These are phyloP conservation scores for Geotrichum bryndzae DNA, from an alignment of 1,139 yeast species.

Conservation along the genomic window DNA sequence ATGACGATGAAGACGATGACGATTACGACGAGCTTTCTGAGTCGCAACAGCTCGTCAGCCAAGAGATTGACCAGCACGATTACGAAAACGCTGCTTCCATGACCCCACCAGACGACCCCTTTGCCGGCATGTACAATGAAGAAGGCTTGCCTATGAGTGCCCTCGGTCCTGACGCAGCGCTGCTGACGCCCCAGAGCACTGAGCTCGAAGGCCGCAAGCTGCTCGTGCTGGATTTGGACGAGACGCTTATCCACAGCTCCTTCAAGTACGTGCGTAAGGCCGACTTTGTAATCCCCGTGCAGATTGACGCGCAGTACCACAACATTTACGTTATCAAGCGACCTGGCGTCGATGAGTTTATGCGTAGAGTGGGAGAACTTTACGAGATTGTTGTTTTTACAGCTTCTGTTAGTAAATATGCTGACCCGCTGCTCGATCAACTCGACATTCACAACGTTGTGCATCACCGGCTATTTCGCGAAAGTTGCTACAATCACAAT, in stretches of 20 bases:
- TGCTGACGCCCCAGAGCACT: slow-evolving; percentile 50
- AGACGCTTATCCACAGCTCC: slow-evolving; percentile 91
- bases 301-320: slow-evolving; percentile 83
- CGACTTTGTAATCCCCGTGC: slow-evolving; percentile 90
- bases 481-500: slow-evolving; percentile 71
- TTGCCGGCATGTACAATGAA: slow-evolving; percentile 9
- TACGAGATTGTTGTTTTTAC: slow-evolving; percentile 96
- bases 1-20: slow-evolving; percentile 10
- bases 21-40: slow-evolving; percentile 4
- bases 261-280: slow-evolving; percentile 89
- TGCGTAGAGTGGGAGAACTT: slow-evolving; percentile 73
- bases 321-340: slow-evolving; percentile 94
- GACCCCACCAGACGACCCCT: neutral
- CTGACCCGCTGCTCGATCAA: slow-evolving; percentile 89
- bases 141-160: slow-evolving; percentile 11
- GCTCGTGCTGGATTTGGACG: slow-evolving; percentile 86
- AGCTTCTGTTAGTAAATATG: slow-evolving; percentile 90
- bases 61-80: slow-evolving; percentile 11
- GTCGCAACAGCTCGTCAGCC: neutral
- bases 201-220: slow-evolving; percentile 63
- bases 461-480: slow-evolving; percentile 90
- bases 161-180: slow-evolving; percentile 33
- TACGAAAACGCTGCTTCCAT: slow-evolving; percentile 4
- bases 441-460: slow-evolving; percentile 67
- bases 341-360: slow-evolving; percentile 95